Conservation (phyloP, 805 yeast genomes). For the Metschnikowia anglica region DNA sequence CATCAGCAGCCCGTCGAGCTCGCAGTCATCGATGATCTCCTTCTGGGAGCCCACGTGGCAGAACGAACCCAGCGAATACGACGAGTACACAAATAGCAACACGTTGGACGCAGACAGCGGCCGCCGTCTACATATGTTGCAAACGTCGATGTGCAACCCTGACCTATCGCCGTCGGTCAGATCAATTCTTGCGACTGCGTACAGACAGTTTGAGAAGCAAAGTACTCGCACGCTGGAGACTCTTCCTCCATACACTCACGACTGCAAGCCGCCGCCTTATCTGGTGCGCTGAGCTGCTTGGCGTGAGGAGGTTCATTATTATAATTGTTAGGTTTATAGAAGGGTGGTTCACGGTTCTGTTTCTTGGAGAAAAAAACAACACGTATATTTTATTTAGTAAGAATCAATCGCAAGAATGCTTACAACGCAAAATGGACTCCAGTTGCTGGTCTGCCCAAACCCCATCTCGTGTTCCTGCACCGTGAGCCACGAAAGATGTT, state of each 20-base stretch:
- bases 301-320: too few relatives aligned
- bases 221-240: conserved; percentile 14
- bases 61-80: conserved; percentile 7
- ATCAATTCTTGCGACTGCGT: conserved; percentile 15
- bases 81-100: conserved; percentile 7
- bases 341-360: too few relatives aligned
- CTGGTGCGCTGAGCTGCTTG: too few relatives aligned
- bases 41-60: conserved; percentile 6
- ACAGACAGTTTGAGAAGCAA: conserved; percentile 15
- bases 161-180: conserved; percentile 16
- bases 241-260: conserved; percentile 18
- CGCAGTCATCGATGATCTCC: conserved; percentile 7
- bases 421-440: too few relatives aligned
- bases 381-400: too few relatives aligned
- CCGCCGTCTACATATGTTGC: conserved; percentile 17
- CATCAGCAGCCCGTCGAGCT: conserved; percentile 5
- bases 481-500: neutral
- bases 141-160: conserved; percentile 15
- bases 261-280: conserved; percentile 17
- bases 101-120: conserved; percentile 17
- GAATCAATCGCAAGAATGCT: too few relatives aligned
- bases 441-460: too few relatives aligned
- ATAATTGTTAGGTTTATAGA: too few relatives aligned
- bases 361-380: too few relatives aligned
- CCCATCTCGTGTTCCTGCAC: neutral